Evolutionary conservation across 148 eudicot species (phyloP).

Genomic region (Rhododendron ferrugineum): DNA sequence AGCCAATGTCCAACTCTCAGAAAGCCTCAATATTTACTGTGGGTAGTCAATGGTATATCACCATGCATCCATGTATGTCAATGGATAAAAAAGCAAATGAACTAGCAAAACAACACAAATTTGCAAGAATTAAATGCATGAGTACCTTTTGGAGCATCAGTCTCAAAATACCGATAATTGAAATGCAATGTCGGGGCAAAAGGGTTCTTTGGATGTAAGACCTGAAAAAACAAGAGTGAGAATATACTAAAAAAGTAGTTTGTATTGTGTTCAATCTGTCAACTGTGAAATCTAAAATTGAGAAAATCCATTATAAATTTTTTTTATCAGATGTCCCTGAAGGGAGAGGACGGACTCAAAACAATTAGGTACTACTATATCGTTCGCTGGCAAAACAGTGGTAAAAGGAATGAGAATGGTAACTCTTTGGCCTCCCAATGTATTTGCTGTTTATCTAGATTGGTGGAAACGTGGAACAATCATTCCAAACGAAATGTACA

Average conservation of each 20-base stretch:
- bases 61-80: neutral
- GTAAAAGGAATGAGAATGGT: neutral
- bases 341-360: neutral
- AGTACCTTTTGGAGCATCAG: slow-evolving; percentile 92
- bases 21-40: neutral
- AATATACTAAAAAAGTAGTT: neutral
- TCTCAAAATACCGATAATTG: slow-evolving; percentile 97
- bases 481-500: neutral
- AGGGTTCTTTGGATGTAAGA: slow-evolving; percentile 93
- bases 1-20: neutral
- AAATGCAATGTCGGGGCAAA: slow-evolving; percentile 98
- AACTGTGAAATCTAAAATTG: neutral
- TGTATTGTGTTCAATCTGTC: neutral
- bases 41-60: neutral
- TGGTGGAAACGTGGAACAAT: neutral
- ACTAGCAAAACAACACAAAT: neutral
- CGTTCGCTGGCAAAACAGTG: neutral
- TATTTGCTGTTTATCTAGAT: neutral
- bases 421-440: neutral
- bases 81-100: neutral
- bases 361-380: neutral
- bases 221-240: slow-evolving; percentile 34
- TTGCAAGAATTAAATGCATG: neutral
- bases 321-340: no score
- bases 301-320: neutral